Conservation (phyloP, 164 flowering plant genomes). For the Saururus chinensis region DNA sequence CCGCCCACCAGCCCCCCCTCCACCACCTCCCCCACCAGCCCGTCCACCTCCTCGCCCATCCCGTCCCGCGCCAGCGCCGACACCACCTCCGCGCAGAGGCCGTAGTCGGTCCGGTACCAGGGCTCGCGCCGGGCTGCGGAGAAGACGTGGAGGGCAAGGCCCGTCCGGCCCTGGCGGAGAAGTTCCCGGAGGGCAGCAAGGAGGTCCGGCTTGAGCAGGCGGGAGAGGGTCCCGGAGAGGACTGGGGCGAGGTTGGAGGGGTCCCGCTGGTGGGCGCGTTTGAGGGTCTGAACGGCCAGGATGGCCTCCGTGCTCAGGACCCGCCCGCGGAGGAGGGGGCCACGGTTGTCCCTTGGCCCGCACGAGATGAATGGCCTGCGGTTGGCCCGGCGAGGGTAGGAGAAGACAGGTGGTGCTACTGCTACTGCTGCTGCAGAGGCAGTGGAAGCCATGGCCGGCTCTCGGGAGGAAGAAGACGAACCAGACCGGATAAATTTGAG, state of each 20-base stretch:
- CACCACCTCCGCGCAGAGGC: conserved; percentile 46
- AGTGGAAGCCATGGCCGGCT: not conserved
- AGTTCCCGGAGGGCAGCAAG: conserved; percentile 70
- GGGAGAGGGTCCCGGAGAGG: conserved; percentile 33
- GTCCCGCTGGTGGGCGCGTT: conserved; percentile 34
- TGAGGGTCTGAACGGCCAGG: conserved; percentile 75
- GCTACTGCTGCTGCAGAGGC: not conserved
- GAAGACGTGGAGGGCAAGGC: conserved; percentile 48
- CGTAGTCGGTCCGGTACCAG: conserved; percentile 34
- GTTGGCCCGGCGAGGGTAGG: conserved; percentile 1
- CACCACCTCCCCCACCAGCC: conserved; percentile 40
- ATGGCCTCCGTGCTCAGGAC: conserved; percentile 71
- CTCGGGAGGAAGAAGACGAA: not conserved
- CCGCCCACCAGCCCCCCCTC: conserved; percentile 13
- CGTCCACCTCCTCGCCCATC: conserved; percentile 49
- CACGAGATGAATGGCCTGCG: conserved; percentile 14
- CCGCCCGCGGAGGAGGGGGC: conserved; percentile 67
- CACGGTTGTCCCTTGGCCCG: conserved; percentile 69
- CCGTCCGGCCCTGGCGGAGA: conserved; percentile 62
- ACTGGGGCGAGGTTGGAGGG: conserved; percentile 12
- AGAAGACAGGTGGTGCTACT: not conserved
- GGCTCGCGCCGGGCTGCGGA: conserved; percentile 37
- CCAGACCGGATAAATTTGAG: not conserved
- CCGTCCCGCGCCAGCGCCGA: conserved; percentile 36
- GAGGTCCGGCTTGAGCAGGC: conserved; percentile 76